Percentiles rank a stretch among this genome's conserved stretches.
These are phyloP conservation scores for Xerocomellus dryophilus DNA, from an alignment of 768 basidiomycete genomes.

Conservation along the genomic window DNA sequence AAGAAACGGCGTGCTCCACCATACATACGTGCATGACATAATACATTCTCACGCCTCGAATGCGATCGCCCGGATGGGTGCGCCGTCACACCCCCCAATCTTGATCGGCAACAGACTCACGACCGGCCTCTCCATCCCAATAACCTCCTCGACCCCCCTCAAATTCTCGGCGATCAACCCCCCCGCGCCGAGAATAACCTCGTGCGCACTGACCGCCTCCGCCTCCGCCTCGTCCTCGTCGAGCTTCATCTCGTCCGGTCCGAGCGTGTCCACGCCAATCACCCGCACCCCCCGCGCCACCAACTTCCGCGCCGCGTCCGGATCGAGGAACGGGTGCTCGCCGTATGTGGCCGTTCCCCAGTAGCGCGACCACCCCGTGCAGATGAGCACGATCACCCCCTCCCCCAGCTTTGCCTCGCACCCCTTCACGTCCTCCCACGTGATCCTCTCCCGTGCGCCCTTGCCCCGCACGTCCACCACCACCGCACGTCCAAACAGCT, in stretches of 20 bases:
- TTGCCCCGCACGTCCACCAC: conserved; percentile 52
- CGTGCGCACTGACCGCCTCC: conserved; percentile 41
- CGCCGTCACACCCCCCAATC: conserved; percentile 58
- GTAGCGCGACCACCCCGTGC: conserved; percentile 62
- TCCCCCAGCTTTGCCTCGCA: conserved; percentile 37
- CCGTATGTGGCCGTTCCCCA: conserved; percentile 50
- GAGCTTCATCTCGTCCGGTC: conserved; percentile 50
- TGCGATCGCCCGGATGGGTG: conserved; percentile 64
- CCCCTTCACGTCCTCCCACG: conserved; percentile 48
- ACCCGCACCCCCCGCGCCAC: conserved; percentile 51
- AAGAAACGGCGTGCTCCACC: background rate
- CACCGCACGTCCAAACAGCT: conserved; percentile 50
- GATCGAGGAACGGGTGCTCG: conserved; percentile 58
- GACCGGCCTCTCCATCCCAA: conserved; percentile 33
- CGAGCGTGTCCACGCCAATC: conserved; percentile 60
- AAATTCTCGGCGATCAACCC: conserved; percentile 70
- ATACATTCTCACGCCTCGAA: conserved; percentile 19
- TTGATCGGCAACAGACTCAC: conserved; percentile 59
- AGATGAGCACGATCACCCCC: conserved; percentile 50
- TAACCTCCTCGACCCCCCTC: conserved; percentile 47
- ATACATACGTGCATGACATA: background rate
- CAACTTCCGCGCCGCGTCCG: conserved; percentile 47
- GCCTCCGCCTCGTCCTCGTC: background rate
- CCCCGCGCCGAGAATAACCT: conserved; percentile 54
- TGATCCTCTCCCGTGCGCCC: conserved; percentile 44